Percentiles rank a stretch among this genome's conserved stretches.
These are phyloP conservation scores for Aspergillus leporis DNA, from an alignment of 495 filamentous ascomycete genomes.

Conservation along the genomic window DNA sequence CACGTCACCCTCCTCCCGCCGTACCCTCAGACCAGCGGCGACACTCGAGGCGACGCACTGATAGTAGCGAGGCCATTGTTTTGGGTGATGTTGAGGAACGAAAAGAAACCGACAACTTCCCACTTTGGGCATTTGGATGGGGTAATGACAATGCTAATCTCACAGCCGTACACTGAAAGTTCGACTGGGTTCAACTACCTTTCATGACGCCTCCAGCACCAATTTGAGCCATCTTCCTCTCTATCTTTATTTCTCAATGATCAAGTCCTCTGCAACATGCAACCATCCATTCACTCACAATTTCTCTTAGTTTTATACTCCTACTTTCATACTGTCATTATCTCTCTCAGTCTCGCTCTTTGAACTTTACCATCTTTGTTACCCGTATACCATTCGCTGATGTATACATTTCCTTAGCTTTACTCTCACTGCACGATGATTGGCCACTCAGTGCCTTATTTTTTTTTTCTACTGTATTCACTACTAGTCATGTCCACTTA, in stretches of 20 bases:
- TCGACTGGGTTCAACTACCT: background rate
- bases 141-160: conserved; percentile 33
- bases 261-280: background rate
- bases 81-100: conserved; percentile 27
- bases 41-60: conserved; percentile 45
- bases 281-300: background rate
- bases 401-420: background rate
- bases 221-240: background rate
- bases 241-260: background rate
- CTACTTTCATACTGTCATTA: background rate
- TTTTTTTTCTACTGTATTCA: background rate
- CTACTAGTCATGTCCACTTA: background rate
- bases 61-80: conserved; percentile 48
- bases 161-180: conserved; percentile 38
- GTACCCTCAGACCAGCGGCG: conserved; percentile 38
- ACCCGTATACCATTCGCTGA: background rate
- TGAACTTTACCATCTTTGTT: background rate
- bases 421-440: background rate
- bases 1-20: conserved; percentile 38
- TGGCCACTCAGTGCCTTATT: background rate
- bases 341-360: background rate
- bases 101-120: conserved; percentile 32
- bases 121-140: conserved; percentile 47
- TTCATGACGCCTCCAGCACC: background rate
- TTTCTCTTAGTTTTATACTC: background rate